Evolutionary conservation across 1,284 basidiomycete species (phyloP), one percentile per base, ranked within the genome.

Genomic region (Cutaneotrichosporon sp.): DNA sequence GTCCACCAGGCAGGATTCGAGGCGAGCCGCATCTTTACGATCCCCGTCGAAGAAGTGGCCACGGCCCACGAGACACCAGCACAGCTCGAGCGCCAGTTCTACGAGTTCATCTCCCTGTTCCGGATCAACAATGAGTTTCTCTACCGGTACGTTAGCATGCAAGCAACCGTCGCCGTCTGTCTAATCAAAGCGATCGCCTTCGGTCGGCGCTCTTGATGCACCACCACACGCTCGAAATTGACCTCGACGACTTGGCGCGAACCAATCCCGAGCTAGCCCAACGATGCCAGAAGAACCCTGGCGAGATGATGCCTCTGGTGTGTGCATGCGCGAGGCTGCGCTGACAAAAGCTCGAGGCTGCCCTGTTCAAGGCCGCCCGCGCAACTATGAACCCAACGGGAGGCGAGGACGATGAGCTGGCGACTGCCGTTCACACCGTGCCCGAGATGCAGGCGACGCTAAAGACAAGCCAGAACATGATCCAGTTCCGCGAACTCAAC

Each of bases 261-360:
- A 98, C 87, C 80, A 92, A 93, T 67, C 90, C 96, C 64, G 89
- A 94, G 67, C 79, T 99, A 17, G 91, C 91, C 1, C 90, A 94
- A 70, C 83, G 84, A 24, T 84, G 97, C 50, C 88, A 96, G 66
- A 88, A 93, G 62, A 80, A 81, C 61, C 96, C 96, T 3, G 84
- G 86, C 19, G 96, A 97, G 61, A 82, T 94, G 54, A 77, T 98
- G 35, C 90, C 92, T 20, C 74, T 96, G 62, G 93, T 96, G 55
- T 57, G 78, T 71, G n/a, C 3, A 6, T 27, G 22, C 9, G 17
- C 8, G 16, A 16, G 20, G 16, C 5, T 35, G 20, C 14, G 8
- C 38, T 49, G 14, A 39, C 10, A 16, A 22, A 53, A 94, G 90
- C 90, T 96, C 68, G 92, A 97, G 75, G 84, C 82, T 60, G 91